Conservation (phyloP, 768 basidiomycete species). For the Pulveroboletus frians region DNA sequence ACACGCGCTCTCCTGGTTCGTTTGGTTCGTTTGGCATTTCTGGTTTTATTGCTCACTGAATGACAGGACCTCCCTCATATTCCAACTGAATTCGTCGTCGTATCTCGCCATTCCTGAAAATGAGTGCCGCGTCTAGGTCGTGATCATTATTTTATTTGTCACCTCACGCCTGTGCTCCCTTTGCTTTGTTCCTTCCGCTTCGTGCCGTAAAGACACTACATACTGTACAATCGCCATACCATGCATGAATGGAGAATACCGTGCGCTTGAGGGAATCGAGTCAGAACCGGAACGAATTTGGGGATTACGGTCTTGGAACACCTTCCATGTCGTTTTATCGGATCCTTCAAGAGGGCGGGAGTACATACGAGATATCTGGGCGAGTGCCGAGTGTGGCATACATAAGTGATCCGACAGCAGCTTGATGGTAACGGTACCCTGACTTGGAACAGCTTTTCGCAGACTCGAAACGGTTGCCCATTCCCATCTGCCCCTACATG, state of each 20-base stretch:
- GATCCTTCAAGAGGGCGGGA: too few species aligned
- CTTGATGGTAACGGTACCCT: too few species aligned
- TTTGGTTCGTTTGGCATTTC: slow-evolving; percentile 7
- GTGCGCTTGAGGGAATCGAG: background rate
- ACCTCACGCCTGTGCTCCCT: background rate
- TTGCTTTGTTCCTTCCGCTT: slow-evolving; percentile 5
- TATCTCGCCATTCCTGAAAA: slow-evolving; percentile 3
- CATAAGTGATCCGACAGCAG: too few species aligned
- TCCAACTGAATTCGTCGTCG: slow-evolving; percentile 18
- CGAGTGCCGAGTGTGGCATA: too few species aligned
- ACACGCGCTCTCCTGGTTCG: slow-evolving; percentile 55
- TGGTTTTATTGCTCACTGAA: slow-evolving; percentile 3
- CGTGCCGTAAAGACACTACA: slow-evolving; percentile 15
- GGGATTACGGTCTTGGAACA: too few species aligned
- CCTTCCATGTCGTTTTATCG: too few species aligned
- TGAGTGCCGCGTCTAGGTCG: background rate
- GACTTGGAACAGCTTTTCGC: too few species aligned
- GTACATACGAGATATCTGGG: too few species aligned
- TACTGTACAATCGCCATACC: slow-evolving; percentile 17
- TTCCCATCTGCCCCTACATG: too few species aligned
- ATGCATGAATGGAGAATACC: slow-evolving; percentile 6
- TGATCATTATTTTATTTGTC: slow-evolving; percentile 1
- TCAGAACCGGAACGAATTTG: background rate
- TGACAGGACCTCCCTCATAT: slow-evolving; percentile 40
- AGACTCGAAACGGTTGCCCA: too few species aligned